Evolutionary conservation across 202 grass and related monocot genomes (phyloP).

Genomic region (Saccharum hybrid): DNA sequence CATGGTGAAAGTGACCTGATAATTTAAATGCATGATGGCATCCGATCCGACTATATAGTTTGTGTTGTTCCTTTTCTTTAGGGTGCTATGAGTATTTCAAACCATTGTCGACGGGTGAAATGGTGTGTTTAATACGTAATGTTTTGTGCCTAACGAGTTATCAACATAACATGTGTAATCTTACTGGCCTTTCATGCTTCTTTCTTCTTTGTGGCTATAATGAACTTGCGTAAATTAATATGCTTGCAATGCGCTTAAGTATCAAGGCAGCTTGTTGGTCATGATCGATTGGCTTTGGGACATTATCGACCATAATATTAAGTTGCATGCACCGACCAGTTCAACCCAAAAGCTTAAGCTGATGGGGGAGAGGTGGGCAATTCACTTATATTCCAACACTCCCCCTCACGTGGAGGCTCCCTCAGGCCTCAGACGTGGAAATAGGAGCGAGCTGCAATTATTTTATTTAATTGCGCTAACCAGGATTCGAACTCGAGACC

Average conservation of each 20-base stretch:
- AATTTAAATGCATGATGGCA: not conserved
- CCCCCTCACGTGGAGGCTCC: too few relatives aligned
- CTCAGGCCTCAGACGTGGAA: too few relatives aligned
- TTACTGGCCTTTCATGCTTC: not conserved
- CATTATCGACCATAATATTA: conserved; percentile 16
- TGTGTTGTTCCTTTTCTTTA: not conserved
- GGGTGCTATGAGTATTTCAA: not conserved
- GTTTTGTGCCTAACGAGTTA: not conserved
- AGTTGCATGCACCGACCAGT: too few relatives aligned
- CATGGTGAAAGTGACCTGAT: not conserved
- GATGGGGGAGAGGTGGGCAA: too few relatives aligned
- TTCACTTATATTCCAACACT: too few relatives aligned
- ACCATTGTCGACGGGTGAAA: not conserved
- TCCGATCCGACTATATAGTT: conserved; percentile 21
- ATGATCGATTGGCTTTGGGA: conserved; percentile 27
- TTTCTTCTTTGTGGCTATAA: not conserved
- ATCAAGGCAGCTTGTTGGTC: conserved; percentile 15
- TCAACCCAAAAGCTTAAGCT: too few relatives aligned
- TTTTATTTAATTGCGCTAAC: too few relatives aligned
- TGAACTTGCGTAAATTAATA: conserved; percentile 9
- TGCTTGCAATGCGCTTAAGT: not conserved
- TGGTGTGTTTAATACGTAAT: not conserved
- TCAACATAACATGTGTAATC: conserved; percentile 4
- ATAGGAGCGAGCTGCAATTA: too few relatives aligned
- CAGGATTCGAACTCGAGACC: too few relatives aligned